Percentiles rank a stretch among this genome's conserved stretches.
Conservation (phyloP, 1,139 yeast genomes). For the Wickerhamiella pararugosa region DNA sequence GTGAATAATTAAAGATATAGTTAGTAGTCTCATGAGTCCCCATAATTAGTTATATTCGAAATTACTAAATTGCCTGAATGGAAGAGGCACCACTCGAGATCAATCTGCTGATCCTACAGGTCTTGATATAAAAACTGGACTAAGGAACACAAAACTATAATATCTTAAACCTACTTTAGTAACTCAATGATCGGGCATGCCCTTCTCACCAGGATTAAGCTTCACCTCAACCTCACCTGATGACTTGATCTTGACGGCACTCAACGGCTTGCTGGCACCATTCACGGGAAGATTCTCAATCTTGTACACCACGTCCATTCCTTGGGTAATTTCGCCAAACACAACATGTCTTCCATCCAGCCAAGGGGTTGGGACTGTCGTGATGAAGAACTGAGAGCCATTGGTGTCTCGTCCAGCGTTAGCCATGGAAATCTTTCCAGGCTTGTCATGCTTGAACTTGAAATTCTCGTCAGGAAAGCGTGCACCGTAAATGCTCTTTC, state of each 20-base stretch:
- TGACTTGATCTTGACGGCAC: no score
- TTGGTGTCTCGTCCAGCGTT: constrained; percentile 99
- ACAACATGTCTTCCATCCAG: constrained; percentile 98
- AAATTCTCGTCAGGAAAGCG: constrained; percentile 96
- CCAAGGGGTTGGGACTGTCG: constrained; percentile 94
- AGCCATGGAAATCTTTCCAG: constrained; percentile 97
- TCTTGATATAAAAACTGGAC: constrained; percentile 32
- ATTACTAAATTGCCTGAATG: no score
- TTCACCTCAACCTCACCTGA: no score
- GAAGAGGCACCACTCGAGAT: no score
- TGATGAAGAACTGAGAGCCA: constrained; percentile 97
- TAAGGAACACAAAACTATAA: no score
- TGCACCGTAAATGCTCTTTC: constrained; percentile 95
- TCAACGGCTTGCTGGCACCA: no score
- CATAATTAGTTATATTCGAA: no score
- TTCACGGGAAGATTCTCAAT: constrained; percentile 38
- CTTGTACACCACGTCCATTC: constrained; percentile 81
- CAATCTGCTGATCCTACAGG: constrained; percentile 22
- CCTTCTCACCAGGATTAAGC: no score
- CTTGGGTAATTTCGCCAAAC: constrained; percentile 91
- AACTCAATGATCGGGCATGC: no score
- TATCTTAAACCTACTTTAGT: no score
- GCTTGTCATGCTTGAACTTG: constrained; percentile 65
- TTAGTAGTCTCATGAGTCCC: no score
- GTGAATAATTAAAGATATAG: no score